These are phyloP conservation scores for Theileria annulata DNA, from an alignment of 169 alveolate genomes.

Conservation along the genomic window DNA sequence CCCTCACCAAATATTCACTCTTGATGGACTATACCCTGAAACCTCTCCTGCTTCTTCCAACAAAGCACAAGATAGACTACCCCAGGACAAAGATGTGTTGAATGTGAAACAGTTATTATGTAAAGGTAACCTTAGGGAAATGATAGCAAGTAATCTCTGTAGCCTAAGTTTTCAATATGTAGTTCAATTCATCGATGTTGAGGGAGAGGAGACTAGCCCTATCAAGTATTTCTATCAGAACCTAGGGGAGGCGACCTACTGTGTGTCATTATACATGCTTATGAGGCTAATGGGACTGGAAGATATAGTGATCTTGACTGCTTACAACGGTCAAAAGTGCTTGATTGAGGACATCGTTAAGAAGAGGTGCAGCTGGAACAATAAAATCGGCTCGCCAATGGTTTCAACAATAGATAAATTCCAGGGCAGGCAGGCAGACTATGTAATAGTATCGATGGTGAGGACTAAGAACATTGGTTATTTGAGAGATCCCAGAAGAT, in stretches of 20 bases:
- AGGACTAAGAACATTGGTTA: slow-evolving; percentile 86
- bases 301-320: slow-evolving; percentile 84
- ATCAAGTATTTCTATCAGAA: slow-evolving; percentile 89
- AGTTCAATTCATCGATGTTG: slow-evolving; percentile 84
- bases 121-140: slow-evolving; percentile 50
- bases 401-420: slow-evolving; percentile 86
- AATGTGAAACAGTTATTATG: slow-evolving; percentile 40
- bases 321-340: slow-evolving; percentile 93
- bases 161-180: slow-evolving; percentile 72
- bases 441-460: slow-evolving; percentile 86
- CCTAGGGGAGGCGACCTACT: slow-evolving; percentile 90
- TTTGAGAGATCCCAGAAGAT: slow-evolving; percentile 90
- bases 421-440: slow-evolving; percentile 91
- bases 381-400: slow-evolving; percentile 75
- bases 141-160: slow-evolving; percentile 50
- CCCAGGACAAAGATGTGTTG: slow-evolving; percentile 43
- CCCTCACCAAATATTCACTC: slow-evolving; percentile 36
- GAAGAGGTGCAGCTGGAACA: slow-evolving; percentile 80
- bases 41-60: background rate
- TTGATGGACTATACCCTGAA: slow-evolving; percentile 7
- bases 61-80: background rate
- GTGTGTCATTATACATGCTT: slow-evolving; percentile 88
- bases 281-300: slow-evolving; percentile 89
- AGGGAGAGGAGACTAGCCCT: slow-evolving; percentile 85
- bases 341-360: slow-evolving; percentile 82